phyloP scores from a whole-genome alignment of 2,329 filamentous ascomycete species.

The Exophiala xenobiotica region DNA sequence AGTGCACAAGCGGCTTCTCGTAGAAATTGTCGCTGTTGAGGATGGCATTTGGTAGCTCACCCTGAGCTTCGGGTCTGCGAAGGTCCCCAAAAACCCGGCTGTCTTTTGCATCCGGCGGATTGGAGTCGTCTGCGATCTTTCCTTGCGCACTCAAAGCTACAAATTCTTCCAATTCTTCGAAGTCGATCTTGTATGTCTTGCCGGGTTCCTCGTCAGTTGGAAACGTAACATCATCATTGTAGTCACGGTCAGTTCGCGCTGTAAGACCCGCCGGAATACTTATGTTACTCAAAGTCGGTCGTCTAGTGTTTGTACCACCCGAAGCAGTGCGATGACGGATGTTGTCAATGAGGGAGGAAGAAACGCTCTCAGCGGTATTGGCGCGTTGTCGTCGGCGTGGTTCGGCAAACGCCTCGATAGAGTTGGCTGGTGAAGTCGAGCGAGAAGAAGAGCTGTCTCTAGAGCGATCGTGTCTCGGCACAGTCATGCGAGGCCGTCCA shows the following conservation, averaged over 20 bases:
- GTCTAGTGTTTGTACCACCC: constrained; percentile 61
- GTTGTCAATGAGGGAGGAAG: constrained; percentile 55
- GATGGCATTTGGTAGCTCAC: constrained; percentile 39
- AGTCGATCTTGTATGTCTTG: constrained; percentile 81
- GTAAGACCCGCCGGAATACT: constrained; percentile 45
- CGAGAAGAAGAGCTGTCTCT: constrained; percentile 58
- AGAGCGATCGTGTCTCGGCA: constrained; percentile 43
- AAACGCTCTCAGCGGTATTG: constrained; percentile 63
- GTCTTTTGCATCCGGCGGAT: constrained; percentile 36
- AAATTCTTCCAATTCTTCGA: constrained; percentile 90
- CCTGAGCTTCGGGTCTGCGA: constrained; percentile 41
- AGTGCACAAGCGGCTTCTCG: constrained; percentile 31
- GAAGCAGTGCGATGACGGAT: constrained; percentile 65
- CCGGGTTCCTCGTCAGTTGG: constrained; percentile 74
- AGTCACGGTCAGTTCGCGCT: constrained; percentile 55
- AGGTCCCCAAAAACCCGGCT: constrained; percentile 63
- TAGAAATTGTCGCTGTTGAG: constrained; percentile 29
- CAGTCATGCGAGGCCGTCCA: constrained; percentile 27
- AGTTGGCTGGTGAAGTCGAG: constrained; percentile 87
- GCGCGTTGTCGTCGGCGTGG: constrained; percentile 79
- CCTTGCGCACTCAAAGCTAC: constrained; percentile 61
- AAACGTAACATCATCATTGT: constrained; percentile 80
- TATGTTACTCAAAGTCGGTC: constrained; percentile 59
- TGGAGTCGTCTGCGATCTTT: constrained; percentile 42
- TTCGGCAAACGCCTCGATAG: constrained; percentile 94